These are phyloP conservation scores for Aspergillus sp. DNA, from an alignment of 2,329 filamentous ascomycete genomes.

Conservation along the genomic window DNA sequence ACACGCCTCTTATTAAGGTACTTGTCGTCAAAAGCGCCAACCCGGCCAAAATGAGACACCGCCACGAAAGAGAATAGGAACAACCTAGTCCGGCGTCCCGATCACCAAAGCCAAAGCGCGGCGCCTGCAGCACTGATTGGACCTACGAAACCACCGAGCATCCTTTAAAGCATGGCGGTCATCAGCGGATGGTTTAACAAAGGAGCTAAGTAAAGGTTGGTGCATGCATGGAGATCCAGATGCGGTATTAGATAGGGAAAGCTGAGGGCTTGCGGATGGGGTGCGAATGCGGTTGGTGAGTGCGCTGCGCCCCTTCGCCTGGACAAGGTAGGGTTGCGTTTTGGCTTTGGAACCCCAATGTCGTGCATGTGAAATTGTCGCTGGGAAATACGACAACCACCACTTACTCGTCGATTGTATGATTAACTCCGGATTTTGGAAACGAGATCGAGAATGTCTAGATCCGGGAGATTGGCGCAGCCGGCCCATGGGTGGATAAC, in stretches of 20 bases:
- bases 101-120: neutral
- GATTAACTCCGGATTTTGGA: neutral
- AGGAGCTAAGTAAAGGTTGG: neutral
- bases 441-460: neutral
- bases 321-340: neutral
- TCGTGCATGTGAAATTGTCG: constrained; percentile 4
- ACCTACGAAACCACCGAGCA: neutral
- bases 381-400: neutral
- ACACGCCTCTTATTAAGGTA: neutral
- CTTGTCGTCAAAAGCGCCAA: neutral
- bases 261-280: too few relatives aligned
- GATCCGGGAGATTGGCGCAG: neutral
- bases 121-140: neutral
- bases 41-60: neutral
- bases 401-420: neutral
- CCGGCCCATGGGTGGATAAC: neutral
- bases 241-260: neutral
- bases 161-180: neutral
- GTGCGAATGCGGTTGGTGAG: neutral
- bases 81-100: neutral
- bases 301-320: neutral
- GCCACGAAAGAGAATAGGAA: neutral
- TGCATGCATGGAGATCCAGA: neutral
- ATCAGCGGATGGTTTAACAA: neutral
- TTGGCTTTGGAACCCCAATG: neutral